Percentiles rank a stretch among this genome's conserved stretches.
phyloP scores from a whole-genome alignment of 75 land plant species.

The Gnetum montanum region DNA sequence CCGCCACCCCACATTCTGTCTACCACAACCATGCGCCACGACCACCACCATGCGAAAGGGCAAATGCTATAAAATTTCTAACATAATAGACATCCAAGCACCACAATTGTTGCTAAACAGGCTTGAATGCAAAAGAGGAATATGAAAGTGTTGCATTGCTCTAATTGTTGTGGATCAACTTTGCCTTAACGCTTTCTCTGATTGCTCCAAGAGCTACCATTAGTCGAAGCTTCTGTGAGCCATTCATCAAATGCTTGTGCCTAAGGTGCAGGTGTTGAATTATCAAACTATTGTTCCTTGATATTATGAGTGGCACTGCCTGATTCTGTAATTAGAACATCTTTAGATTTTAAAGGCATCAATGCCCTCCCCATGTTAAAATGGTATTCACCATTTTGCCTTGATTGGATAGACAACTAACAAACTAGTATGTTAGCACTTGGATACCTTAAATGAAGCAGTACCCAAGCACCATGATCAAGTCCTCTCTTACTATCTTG shows the following conservation, averaged over 20 bases:
- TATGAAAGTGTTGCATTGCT: constrained; percentile 38
- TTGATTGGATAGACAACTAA: constrained; percentile 71
- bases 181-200: constrained; percentile 45
- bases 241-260: constrained; percentile 62
- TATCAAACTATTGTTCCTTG: constrained; percentile 6
- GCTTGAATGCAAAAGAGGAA: constrained; percentile 53
- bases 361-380: constrained; percentile 73
- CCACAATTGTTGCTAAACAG: constrained; percentile 1
- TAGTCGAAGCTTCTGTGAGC: constrained; percentile 52
- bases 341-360: constrained; percentile 67
- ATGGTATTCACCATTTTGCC: constrained; percentile 53
- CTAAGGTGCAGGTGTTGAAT: constrained; percentile 27
- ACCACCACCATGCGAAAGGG: too few relatives aligned
- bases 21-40: too few relatives aligned
- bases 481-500: constrained; percentile 41
- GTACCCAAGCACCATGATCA: constrained; percentile 95
- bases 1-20: too few relatives aligned
- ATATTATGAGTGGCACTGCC: constrained; percentile 78
- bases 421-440: constrained; percentile 73
- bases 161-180: constrained; percentile 66
- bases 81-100: too few relatives aligned
- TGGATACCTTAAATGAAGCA: constrained; percentile 82
- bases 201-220: constrained; percentile 87
- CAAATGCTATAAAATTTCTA: too few relatives aligned
- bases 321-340: constrained; percentile 68